Evolutionary conservation across 2,329 filamentous ascomycete species (phyloP), one percentile per base, ranked within the genome.

Genomic region (Chaetomium sp.): DNA sequence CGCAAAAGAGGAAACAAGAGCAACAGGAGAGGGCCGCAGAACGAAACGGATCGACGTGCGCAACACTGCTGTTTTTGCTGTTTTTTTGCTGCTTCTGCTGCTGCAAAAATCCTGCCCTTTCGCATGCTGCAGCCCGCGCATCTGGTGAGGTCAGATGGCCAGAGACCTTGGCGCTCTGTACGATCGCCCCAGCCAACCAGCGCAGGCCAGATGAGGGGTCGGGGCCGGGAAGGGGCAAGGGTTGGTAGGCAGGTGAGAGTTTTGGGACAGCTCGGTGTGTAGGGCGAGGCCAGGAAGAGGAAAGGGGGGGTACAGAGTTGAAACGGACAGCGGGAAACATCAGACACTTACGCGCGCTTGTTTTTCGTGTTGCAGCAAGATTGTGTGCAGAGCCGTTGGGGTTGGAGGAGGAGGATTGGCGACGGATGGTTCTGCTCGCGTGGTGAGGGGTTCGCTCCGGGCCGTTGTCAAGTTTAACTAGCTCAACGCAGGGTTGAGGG

Each of bases 61-160:
- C 53, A 56, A 23, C 31, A 21, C 50, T 53, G 23, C 50, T 27
- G 21, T 21, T 56, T 21, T 35, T 21, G 19, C 6, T 55, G 19
- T 33, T 29, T 19, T 54, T 54, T 33, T n/a, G 23, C 51, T 54
- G 51, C 51, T 54, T 54, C 55, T 64, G 61, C 60, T 57, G 53
- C 9, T 27, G 60, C 57, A 58, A 60, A 54, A 62, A 62, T 67
- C 63, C 65, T 65, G 62, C 50, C 50, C 57, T 4, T 21, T 65
- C 55, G 65, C 57, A 49, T 67, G 67, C 60, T 64, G 64, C 65
- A 63, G 58, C 67, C 64, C 57, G 65, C 69, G 66, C 67, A 65
- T 67, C 67, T 68, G 67, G 69, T 70, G 70, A 72, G 70, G 70
- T 72, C 70, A 72, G 70, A 71, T 72, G 70, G 70, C 67, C 70